Percentiles rank a stretch among this genome's conserved stretches.
phyloP scores from a whole-genome alignment of 1,284 basidiomycete genomes.

The Meripilus lineatus region DNA sequence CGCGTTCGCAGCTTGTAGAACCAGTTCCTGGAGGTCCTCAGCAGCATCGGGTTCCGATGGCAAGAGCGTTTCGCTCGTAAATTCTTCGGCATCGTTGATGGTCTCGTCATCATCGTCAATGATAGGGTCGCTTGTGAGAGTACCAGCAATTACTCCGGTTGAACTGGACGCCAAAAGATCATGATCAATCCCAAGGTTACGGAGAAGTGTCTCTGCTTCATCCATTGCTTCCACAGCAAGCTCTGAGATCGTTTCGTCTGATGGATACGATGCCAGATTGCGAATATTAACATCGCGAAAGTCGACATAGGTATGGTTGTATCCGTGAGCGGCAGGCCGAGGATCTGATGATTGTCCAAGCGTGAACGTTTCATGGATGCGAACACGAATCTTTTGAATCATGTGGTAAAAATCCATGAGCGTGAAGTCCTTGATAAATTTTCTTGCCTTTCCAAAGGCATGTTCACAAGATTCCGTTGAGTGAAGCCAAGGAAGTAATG shows the following conservation, averaged over 20 bases:
- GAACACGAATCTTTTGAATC: conserved; percentile 23
- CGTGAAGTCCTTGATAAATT: conserved; percentile 33
- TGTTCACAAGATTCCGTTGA: conserved; percentile 34
- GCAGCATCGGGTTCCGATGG: too few species aligned
- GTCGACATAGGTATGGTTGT: conserved; percentile 16
- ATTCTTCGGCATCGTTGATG: background rate
- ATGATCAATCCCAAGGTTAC: conserved; percentile 8
- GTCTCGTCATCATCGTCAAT: background rate
- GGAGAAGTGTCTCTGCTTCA: conserved; percentile 11
- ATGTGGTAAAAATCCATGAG: conserved; percentile 29
- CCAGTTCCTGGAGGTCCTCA: too few species aligned
- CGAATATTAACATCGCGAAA: conserved; percentile 6
- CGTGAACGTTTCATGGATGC: conserved; percentile 6
- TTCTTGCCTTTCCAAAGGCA: conserved; percentile 27
- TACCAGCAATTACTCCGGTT: background rate
- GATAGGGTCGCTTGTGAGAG: background rate
- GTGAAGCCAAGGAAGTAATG: conserved; percentile 30
- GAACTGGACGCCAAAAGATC: background rate
- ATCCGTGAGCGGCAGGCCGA: conserved; percentile 14
- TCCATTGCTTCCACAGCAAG: conserved; percentile 9
- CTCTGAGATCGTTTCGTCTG: conserved; percentile 6
- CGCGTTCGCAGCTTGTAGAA: too few species aligned
- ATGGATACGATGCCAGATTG: conserved; percentile 6
- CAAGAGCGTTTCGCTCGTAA: background rate
- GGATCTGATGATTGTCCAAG: conserved; percentile 3